Evolutionary conservation across 805 yeast genomes (phyloP).

Genomic region (Nakazawaea molendinolei): DNA sequence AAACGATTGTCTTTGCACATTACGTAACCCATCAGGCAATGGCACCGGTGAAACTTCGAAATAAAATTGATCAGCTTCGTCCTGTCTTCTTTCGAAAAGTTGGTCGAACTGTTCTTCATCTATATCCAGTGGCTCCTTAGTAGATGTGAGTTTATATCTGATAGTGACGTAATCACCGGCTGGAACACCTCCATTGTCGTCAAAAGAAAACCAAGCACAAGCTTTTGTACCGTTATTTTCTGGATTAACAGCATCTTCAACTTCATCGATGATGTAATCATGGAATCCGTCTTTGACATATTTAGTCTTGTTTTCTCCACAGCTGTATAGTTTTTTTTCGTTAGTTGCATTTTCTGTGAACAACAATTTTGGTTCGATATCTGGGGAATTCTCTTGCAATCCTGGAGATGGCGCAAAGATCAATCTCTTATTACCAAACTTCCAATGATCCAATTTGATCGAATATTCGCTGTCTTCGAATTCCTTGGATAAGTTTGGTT

Average conservation of each 20-base stretch:
- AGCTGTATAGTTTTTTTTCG: conserved; percentile 54
- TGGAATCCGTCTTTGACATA: conserved; percentile 90
- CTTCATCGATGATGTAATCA: conserved; percentile 63
- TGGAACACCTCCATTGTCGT: conserved; percentile 70
- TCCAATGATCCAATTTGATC: conserved; percentile 57
- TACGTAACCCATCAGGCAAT: conserved; percentile 68
- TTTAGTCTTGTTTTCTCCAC: conserved; percentile 49
- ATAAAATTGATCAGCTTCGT: conserved; percentile 89
- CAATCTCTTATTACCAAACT: conserved; percentile 59
- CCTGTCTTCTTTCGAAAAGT: conserved; percentile 61
- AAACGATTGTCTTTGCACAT: conserved; percentile 87
- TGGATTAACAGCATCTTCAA: conserved; percentile 62
- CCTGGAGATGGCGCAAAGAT: conserved; percentile 86
- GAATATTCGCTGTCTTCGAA: conserved; percentile 35
- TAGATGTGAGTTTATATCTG: conserved; percentile 52
- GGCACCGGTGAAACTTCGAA: conserved; percentile 86
- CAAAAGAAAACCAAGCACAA: conserved; percentile 78
- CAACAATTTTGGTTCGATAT: conserved; percentile 67
- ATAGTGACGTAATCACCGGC: conserved; percentile 83
- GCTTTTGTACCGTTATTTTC: conserved; percentile 71
- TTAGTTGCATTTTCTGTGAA: conserved; percentile 92
- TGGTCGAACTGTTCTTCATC: conserved; percentile 73
- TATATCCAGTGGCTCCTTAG: conserved; percentile 28
- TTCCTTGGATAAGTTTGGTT: conserved; percentile 41
- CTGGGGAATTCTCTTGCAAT: conserved; percentile 45